Conservation (phyloP, 306 rosid species). For the Amphicarpaea edgeworthii region DNA sequence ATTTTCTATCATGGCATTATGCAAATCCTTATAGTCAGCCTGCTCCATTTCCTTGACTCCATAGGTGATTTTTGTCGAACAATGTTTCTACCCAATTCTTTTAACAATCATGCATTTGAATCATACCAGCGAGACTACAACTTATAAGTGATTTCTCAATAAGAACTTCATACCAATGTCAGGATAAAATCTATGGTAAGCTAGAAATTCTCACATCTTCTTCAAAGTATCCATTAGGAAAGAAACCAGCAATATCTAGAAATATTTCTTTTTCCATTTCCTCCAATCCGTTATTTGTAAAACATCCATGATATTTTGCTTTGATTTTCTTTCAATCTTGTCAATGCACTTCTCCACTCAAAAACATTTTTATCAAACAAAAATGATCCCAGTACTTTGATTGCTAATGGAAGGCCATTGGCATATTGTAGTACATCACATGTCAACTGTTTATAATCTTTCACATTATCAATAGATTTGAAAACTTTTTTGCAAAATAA, state of each 20-base stretch:
- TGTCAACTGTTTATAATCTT: no score
- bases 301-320: background rate
- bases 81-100: background rate
- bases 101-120: background rate
- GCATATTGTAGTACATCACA: no score
- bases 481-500: no score
- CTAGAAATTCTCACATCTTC: background rate
- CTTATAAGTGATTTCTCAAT: conserved; percentile 13
- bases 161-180: conserved; percentile 31
- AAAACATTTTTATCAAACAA: no score
- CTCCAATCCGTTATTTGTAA: background rate
- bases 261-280: conserved; percentile 5
- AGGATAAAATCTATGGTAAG: conserved; percentile 1
- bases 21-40: background rate
- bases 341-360: conserved; percentile 26
- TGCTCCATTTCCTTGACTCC: conserved; percentile 27
- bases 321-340: background rate
- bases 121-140: no score
- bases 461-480: no score
- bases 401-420: no score
- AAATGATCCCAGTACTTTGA: no score
- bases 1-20: background rate
- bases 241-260: conserved; percentile 45
- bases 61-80: background rate
- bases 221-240: accelerated